Conservation (phyloP, 805 yeast species). For the Nakazawaea holstii region DNA sequence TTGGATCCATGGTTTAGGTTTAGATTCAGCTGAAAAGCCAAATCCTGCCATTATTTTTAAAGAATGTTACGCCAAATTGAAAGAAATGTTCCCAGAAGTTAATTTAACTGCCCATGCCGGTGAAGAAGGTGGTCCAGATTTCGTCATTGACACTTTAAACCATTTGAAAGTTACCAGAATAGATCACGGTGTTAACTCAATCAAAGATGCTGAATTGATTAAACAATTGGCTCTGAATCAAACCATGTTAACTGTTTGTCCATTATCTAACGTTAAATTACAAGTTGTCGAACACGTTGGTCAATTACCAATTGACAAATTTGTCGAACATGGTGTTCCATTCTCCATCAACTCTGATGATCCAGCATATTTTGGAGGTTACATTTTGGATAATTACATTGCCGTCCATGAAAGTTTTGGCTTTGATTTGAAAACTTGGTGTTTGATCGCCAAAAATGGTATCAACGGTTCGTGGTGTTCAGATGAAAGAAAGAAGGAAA, state of each 20-base stretch:
- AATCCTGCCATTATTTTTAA: conserved; percentile 68
- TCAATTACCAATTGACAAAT: conserved; percentile 59
- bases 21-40: conserved; percentile 75
- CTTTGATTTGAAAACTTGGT: conserved; percentile 58
- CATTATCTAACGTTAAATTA: conserved; percentile 69
- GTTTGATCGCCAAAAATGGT: conserved; percentile 54
- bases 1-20: conserved; percentile 69
- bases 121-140: conserved; percentile 81
- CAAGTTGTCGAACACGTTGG: conserved; percentile 65
- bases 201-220: conserved; percentile 48
- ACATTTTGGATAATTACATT: conserved; percentile 68
- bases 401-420: conserved; percentile 63
- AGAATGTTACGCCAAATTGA: conserved; percentile 53
- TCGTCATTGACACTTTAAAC: conserved; percentile 54
- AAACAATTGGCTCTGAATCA: conserved; percentile 48
- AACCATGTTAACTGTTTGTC: conserved; percentile 68
- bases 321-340: conserved; percentile 58
- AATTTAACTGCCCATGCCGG: conserved; percentile 84
- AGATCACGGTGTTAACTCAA: conserved; percentile 75
- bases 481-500: conserved; percentile 44
- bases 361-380: conserved; percentile 85
- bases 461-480: conserved; percentile 72
- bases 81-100: conserved; percentile 43
- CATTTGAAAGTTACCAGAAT: conserved; percentile 59
- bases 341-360: conserved; percentile 76